A percentile compares a stretch with the other conserved stretches of the same genome.
These are phyloP conservation scores for Oryza longistaminata DNA, from an alignment of 176 grass and related monocot species.

Conservation along the genomic window DNA sequence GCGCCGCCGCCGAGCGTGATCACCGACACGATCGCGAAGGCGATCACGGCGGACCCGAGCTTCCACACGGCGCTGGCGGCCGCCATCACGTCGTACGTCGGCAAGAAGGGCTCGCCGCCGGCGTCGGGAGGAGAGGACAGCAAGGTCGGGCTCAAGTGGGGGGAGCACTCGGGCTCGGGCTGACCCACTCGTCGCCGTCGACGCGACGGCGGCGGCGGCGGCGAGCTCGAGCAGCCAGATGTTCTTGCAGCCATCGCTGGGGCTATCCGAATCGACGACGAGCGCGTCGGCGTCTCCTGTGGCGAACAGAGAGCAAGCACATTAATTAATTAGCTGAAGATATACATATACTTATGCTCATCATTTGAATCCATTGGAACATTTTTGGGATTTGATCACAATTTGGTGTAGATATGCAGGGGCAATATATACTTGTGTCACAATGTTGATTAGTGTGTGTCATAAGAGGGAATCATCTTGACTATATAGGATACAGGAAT, in stretches of 20 bases:
- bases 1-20: constrained; percentile 11
- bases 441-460: background rate
- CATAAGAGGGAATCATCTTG: constrained; percentile 14
- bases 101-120: constrained; percentile 32
- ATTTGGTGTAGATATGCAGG: constrained; percentile 35
- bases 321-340: background rate
- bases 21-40: constrained; percentile 75
- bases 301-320: constrained; percentile 49
- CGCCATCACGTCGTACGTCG: constrained; percentile 78
- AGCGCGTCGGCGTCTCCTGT: constrained; percentile 53
- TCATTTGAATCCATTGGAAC: background rate
- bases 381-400: constrained; percentile 3
- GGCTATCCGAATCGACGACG: constrained; percentile 44
- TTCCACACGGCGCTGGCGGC: constrained; percentile 77
- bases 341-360: background rate
- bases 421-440: background rate
- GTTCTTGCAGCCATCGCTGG: constrained; percentile 49
- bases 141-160: constrained; percentile 42
- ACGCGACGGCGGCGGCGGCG: background rate
- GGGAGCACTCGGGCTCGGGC: constrained; percentile 49
- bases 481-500: constrained; percentile 30
- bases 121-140: constrained; percentile 4
- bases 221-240: constrained; percentile 37
- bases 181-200: constrained; percentile 39
- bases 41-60: constrained; percentile 65